Conservation (phyloP, 768 basidiomycete genomes). For the Naganishia randhawae region DNA sequence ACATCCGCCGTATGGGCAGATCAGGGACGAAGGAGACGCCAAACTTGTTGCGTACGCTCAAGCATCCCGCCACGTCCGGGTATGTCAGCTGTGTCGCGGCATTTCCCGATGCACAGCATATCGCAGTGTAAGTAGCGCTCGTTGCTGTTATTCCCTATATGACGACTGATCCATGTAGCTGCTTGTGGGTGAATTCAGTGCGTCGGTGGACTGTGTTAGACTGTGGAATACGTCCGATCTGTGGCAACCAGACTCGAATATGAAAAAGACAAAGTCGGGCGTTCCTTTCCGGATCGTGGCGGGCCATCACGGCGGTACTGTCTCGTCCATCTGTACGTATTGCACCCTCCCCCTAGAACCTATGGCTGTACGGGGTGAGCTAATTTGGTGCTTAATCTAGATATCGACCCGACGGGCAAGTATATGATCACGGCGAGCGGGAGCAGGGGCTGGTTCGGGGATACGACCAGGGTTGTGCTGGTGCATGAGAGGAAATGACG, state of each 20-base stretch:
- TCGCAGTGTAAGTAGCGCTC: slow-evolving; percentile 68
- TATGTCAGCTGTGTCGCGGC: slow-evolving; percentile 86
- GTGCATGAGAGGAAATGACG: slow-evolving; percentile 65
- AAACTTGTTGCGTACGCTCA: slow-evolving; percentile 71
- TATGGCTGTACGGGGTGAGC: slow-evolving; percentile 5
- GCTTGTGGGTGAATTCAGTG: slow-evolving; percentile 55
- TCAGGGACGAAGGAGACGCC: slow-evolving; percentile 65
- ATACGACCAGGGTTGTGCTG: slow-evolving; percentile 81
- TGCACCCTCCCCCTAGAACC: too few species aligned
- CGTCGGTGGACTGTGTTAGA: slow-evolving; percentile 86
- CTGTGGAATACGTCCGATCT: slow-evolving; percentile 86
- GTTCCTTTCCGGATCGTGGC: slow-evolving; percentile 91
- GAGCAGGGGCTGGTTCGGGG: slow-evolving; percentile 89
- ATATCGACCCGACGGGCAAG: slow-evolving; percentile 75
- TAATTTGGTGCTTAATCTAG: slow-evolving; percentile 53
- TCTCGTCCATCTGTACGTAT: slow-evolving; percentile 83
- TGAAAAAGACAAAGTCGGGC: slow-evolving; percentile 57
- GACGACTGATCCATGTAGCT: not conserved
- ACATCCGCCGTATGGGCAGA: slow-evolving; percentile 73
- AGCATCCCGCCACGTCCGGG: slow-evolving; percentile 82
- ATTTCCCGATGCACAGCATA: slow-evolving; percentile 85
- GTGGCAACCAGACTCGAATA: slow-evolving; percentile 62
- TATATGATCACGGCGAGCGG: slow-evolving; percentile 90
- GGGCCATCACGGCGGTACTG: slow-evolving; percentile 89
- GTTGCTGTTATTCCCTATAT: not conserved